phyloP scores from a whole-genome alignment of 257 asterid genomes.

The Gentiana macrophylla region DNA sequence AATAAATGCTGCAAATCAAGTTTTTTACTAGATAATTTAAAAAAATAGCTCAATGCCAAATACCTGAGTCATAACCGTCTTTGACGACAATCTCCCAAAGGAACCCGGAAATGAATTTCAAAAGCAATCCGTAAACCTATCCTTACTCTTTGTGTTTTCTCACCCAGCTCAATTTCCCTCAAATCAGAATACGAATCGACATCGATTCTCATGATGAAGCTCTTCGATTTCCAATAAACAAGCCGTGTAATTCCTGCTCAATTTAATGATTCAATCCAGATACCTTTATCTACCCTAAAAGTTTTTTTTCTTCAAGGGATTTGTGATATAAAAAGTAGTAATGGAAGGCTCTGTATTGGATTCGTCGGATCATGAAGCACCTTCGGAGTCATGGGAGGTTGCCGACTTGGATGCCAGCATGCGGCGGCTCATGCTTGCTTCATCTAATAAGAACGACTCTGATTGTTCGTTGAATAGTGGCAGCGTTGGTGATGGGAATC shows the following conservation, averaged over 20 bases:
- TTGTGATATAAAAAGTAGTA: not conserved
- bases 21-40: not conserved
- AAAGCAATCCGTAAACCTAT: constrained; percentile 56
- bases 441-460: constrained; percentile 37
- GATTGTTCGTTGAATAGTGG: constrained; percentile 12
- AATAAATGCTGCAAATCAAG: no score
- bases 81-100: not conserved
- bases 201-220: constrained; percentile 40
- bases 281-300: constrained; percentile 18
- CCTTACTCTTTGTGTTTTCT: constrained; percentile 7
- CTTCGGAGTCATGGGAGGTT: constrained; percentile 99
- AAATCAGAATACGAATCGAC: constrained; percentile 8
- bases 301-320: not conserved
- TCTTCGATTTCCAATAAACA: constrained; percentile 16
- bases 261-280: constrained; percentile 30
- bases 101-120: constrained; percentile 6
- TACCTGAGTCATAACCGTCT: not conserved
- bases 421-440: constrained; percentile 66
- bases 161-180: not conserved
- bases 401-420: constrained; percentile 89
- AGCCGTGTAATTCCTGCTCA: constrained; percentile 21
- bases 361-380: constrained; percentile 57
- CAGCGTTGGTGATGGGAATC: constrained; percentile 9
- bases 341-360: constrained; percentile 71
- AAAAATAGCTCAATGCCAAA: not conserved